Evolutionary conservation across 306 rosid genomes (phyloP).

Genomic region (Lupinus albus): DNA sequence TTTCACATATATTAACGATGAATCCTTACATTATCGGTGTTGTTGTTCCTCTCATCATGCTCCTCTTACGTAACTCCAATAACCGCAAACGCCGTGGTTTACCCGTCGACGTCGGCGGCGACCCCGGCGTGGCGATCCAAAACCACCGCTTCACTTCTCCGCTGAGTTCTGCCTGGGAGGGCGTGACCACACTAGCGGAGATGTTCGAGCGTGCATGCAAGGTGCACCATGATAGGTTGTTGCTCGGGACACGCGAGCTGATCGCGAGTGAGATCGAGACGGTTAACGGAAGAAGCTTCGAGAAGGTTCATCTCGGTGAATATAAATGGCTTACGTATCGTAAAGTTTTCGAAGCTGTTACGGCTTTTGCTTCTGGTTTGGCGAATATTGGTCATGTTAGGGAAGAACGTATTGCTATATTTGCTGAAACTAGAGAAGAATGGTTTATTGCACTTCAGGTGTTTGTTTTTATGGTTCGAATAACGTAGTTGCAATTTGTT

Average conservation of each 20-base stretch:
- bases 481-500: not conserved
- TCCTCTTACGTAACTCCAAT: constrained; percentile 57
- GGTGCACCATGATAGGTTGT: constrained; percentile 46
- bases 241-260: constrained; percentile 82
- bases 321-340: constrained; percentile 81
- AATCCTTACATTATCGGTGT: constrained; percentile 62
- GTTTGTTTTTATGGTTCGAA: constrained; percentile 28
- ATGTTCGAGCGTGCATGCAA: constrained; percentile 75
- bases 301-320: constrained; percentile 86
- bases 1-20: constrained; percentile 43
- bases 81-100: constrained; percentile 64
- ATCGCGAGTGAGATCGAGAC: constrained; percentile 63
- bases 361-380: constrained; percentile 78
- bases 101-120: constrained; percentile 68
- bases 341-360: constrained; percentile 63
- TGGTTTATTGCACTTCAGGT: constrained; percentile 99
- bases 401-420: constrained; percentile 85
- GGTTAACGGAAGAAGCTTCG: constrained; percentile 70
- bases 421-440: constrained; percentile 86
- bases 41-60: constrained; percentile 63
- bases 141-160: constrained; percentile 56
- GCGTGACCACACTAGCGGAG: constrained; percentile 75
- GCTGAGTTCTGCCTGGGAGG: constrained; percentile 70
- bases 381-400: constrained; percentile 62
- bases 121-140: constrained; percentile 63